A percentile compares a stretch with the other conserved stretches of the same genome.
Conservation (phyloP, 2,329 filamentous ascomycete genomes). For the Trematosphaeria pertusa region DNA sequence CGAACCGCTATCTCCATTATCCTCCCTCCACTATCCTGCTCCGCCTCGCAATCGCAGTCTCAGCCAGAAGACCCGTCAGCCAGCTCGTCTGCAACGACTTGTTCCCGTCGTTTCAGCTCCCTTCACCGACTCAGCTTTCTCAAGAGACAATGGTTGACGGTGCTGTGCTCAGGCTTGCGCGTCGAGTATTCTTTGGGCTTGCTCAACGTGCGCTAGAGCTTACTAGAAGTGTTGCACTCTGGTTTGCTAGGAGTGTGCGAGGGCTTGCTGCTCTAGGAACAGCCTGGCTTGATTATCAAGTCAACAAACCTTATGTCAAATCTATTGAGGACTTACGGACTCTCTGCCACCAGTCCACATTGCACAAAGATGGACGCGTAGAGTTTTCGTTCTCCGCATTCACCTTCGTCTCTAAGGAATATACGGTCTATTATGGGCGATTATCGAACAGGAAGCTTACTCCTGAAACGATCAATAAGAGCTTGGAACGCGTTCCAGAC, state of each 20-base stretch:
- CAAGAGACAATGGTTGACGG: no score
- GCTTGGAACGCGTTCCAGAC: constrained; percentile 9
- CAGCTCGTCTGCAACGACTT: no score
- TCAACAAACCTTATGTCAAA: constrained; percentile 5
- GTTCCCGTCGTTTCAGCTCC: no score
- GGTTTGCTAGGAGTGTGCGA: constrained; percentile 8
- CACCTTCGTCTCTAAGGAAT: constrained; percentile 11
- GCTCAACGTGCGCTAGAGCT: constrained; percentile 2
- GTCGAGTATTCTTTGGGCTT: no score
- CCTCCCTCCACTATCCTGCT: no score
- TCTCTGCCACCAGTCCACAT: constrained; percentile 4
- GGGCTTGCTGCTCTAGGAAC: constrained; percentile 6
- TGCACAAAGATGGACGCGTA: constrained; percentile 5
- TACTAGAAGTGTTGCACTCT: constrained; percentile 9
- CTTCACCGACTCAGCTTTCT: no score
- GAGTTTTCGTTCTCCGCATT: constrained; percentile 14
- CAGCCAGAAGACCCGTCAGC: no score
- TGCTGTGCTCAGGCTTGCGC: no score
- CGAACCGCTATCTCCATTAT: no score
- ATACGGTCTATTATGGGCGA: constrained; percentile 13
- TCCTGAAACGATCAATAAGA: constrained; percentile 12
- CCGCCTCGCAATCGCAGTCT: no score
- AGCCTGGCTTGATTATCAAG: constrained; percentile 5
- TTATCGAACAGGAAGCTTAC: constrained; percentile 10
- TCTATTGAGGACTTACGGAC: constrained; percentile 10